Conservation (phyloP, 371 early-diverging fungal genomes). For the Mucor circinelloides region DNA sequence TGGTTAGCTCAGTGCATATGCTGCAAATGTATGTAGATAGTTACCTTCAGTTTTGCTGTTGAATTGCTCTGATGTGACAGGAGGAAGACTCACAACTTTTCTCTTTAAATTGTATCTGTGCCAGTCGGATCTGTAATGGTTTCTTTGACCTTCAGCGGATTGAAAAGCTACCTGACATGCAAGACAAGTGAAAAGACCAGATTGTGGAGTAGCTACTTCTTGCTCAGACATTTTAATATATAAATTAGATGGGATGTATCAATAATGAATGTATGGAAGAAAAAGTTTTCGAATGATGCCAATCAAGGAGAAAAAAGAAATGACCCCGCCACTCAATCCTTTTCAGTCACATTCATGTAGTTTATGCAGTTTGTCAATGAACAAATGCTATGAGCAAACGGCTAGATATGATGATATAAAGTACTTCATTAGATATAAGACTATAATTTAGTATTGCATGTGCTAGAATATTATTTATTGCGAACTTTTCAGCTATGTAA, state of each 20-base stretch:
- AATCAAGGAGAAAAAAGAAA: neutral
- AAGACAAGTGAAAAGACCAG: conserved; percentile 64
- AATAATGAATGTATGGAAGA: neutral
- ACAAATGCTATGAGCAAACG: neutral
- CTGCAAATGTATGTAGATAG: neutral
- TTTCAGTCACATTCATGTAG: conserved; percentile 4
- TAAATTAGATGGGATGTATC: neutral
- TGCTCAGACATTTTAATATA: conserved; percentile 17
- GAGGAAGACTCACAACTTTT: conserved; percentile 82
- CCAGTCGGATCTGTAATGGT: conserved; percentile 86
- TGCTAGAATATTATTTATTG: neutral
- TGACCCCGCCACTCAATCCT: conserved; percentile 6
- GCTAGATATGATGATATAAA: neutral
- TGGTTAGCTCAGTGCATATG: neutral
- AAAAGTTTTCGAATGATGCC: neutral
- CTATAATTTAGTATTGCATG: neutral
- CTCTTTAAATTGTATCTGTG: conserved; percentile 90
- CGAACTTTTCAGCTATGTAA: neutral
- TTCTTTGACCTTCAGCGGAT: conserved; percentile 78
- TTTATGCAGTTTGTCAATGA: neutral
- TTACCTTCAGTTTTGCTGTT: conserved; percentile 52
- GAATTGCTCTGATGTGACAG: conserved; percentile 73
- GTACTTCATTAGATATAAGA: neutral
- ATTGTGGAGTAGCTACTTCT: conserved; percentile 15
- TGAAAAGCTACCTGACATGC: conserved; percentile 88